Evolutionary conservation across 306 rosid species (phyloP).

Genomic region (Rubus idaeus): DNA sequence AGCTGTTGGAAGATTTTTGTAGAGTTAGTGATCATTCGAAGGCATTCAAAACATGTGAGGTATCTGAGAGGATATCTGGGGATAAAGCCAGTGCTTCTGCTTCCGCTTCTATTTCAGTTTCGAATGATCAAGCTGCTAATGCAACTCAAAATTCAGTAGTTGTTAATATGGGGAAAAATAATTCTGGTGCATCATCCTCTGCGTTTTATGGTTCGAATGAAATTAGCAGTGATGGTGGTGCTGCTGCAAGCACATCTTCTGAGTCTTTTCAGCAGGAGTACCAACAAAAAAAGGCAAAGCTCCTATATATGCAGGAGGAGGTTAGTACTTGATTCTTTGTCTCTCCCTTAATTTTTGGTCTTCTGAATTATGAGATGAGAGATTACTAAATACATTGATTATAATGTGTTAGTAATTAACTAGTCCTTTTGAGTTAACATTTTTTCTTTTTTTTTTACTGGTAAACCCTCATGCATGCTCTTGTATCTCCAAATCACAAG

Average conservation of each 20-base stretch:
- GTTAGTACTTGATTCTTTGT: conserved; percentile 36
- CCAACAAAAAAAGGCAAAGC: conserved; percentile 82
- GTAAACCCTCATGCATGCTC: neutral
- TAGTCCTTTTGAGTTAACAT: neutral
- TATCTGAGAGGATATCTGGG: conserved; percentile 41
- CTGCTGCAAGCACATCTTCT: conserved; percentile 41
- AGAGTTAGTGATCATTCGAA: conserved; percentile 27
- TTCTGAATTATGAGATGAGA: neutral
- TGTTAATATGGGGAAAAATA: conserved; percentile 21
- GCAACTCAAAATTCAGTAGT: conserved; percentile 36
- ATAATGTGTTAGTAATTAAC: no score
- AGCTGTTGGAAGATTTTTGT: conserved; percentile 64
- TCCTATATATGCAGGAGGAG: conserved; percentile 83
- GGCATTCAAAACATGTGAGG: conserved; percentile 23
- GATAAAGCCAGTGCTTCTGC: conserved; percentile 42
- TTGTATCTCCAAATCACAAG: neutral
- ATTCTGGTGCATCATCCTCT: conserved; percentile 54
- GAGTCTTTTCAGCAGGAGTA: conserved; percentile 50
- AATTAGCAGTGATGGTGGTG: conserved; percentile 42
- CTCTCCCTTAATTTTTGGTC: neutral
- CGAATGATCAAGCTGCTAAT: conserved; percentile 23
- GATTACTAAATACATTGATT: neutral
- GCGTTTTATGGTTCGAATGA: conserved; percentile 47
- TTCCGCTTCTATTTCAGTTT: conserved; percentile 26
- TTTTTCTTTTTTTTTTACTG: neutral